Conservation (phyloP, 306 rosid genomes). For the Sindora glabra region DNA sequence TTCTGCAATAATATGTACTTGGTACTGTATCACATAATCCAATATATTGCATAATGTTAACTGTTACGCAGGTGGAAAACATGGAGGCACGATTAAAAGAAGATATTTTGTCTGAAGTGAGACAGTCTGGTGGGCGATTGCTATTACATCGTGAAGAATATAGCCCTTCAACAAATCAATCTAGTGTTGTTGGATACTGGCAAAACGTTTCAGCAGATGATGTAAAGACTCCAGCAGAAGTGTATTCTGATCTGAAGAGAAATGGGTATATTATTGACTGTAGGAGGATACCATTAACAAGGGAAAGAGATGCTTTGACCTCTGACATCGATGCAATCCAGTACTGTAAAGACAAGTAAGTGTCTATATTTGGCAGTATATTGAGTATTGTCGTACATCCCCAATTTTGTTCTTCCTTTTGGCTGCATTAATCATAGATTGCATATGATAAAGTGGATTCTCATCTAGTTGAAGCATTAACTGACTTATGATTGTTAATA, state of each 20-base stretch:
- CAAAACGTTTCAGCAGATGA: constrained; percentile 66
- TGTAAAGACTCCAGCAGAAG: constrained; percentile 85
- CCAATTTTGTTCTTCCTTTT: constrained; percentile 2
- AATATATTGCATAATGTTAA: constrained; percentile 14
- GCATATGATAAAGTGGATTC: not conserved
- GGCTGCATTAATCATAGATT: not conserved
- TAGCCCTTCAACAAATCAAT: constrained; percentile 52
- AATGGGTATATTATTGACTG: constrained; percentile 57
- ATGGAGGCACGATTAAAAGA: constrained; percentile 76
- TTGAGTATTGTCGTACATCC: not conserved
- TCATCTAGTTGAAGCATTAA: constrained; percentile 5
- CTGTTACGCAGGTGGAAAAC: constrained; percentile 73
- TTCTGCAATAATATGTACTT: constrained; percentile 12
- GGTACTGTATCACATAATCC: constrained; percentile 14
- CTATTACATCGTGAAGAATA: constrained; percentile 86
- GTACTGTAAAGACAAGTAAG: constrained; percentile 66
- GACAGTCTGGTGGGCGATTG: constrained; percentile 67
- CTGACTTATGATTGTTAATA: not conserved
- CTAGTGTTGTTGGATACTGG: constrained; percentile 75
- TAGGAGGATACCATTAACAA: constrained; percentile 71
- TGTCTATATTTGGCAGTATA: constrained; percentile 2
- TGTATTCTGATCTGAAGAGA: constrained; percentile 52
- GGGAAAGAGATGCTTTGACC: constrained; percentile 75
- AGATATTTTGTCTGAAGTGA: constrained; percentile 71
- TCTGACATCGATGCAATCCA: constrained; percentile 81